These are phyloP conservation scores for Phialophora macrospora DNA, from an alignment of 2,329 filamentous ascomycete species.

Conservation along the genomic window DNA sequence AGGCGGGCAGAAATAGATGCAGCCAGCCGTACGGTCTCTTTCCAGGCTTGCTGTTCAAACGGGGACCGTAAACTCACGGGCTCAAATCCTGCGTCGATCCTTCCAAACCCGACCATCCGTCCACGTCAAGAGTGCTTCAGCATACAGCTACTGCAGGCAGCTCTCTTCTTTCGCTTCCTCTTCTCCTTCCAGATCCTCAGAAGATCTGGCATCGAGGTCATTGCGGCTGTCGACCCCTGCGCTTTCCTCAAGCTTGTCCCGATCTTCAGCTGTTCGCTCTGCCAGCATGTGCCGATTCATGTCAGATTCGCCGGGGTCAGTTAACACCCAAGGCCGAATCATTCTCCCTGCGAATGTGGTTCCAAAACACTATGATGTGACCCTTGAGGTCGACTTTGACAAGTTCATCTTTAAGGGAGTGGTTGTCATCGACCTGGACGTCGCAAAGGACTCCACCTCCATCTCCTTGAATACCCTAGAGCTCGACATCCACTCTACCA, in stretches of 20 bases:
- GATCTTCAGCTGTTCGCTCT: background rate
- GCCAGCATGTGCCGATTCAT: slow-evolving; percentile 38
- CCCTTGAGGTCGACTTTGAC: slow-evolving; percentile 86
- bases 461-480: slow-evolving; percentile 89
- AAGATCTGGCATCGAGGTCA: background rate
- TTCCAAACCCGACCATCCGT: slow-evolving; percentile 18
- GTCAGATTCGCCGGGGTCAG: slow-evolving; percentile 36
- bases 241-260: slow-evolving; percentile 3
- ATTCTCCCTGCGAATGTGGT: slow-evolving; percentile 90
- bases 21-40: slow-evolving; percentile 31
- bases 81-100: slow-evolving; percentile 21
- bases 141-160: slow-evolving; percentile 3
- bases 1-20: slow-evolving; percentile 29
- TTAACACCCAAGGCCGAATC: slow-evolving; percentile 60
- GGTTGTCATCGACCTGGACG: slow-evolving; percentile 84
- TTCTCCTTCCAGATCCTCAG: slow-evolving; percentile 2
- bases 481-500: slow-evolving; percentile 77
- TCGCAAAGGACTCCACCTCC: slow-evolving; percentile 79
- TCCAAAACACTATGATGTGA: slow-evolving; percentile 89
- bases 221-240: slow-evolving; percentile 1
- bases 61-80: slow-evolving; percentile 14
- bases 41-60: slow-evolving; percentile 29
- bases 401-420: slow-evolving; percentile 85
- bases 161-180: slow-evolving; percentile 5
- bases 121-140: slow-evolving; percentile 11